Base-by-base conservation (phyloP, 2,329 filamentous ascomycete genomes). In the Phymatotrichopsis omnivora region DNA sequence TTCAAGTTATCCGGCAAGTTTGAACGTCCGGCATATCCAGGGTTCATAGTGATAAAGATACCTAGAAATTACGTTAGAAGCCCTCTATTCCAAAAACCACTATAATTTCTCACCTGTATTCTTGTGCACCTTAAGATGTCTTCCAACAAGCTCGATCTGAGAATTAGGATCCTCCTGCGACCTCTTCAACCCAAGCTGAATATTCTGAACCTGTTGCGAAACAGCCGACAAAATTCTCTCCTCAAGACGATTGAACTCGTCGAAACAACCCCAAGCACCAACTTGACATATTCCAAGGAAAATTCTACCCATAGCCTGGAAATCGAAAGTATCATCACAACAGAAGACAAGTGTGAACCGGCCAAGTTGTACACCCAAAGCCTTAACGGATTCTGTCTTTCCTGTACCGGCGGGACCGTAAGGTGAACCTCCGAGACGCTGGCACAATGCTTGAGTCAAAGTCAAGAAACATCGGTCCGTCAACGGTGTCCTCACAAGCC, bases 1-100 rank as follows among this genome's bases (percentile, higher is more conserved):
- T 99, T 99, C 68, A 99, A 67, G 64, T 99, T 99, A 67, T 99
- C 91, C 2, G 91, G 91, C 60, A 99, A 68, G 66, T 98, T 98
- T 38, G 91, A 99, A 65, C 91, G 85, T 46, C 91, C 91, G 42
- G 91, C 91, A 66, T 99, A 99, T 41, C 91, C 91, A 63, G 91
- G 91, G 64, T 99, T 99, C 93, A 99, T 98, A 29, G 91, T 99
- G 63, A 99, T 98, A 70, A 99, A 99, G 62, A 99, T 91, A 58
- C 48, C 48, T 49, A 23, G 14, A 27, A 35, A 24, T n/a, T 42
- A 4, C 2, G 27, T 43, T 36, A 36, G 22, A 12, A 30, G 28
- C 14, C 11, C 36, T 33, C 14, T 11, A 3, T 20, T 16, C 14
- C 4, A 25, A 31, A 42, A n/a, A 23, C 19, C 12, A 4, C 10